These are phyloP conservation scores for Aaosphaeria arxii DNA, from an alignment of 2,329 filamentous ascomycete species.

Conservation along the genomic window DNA sequence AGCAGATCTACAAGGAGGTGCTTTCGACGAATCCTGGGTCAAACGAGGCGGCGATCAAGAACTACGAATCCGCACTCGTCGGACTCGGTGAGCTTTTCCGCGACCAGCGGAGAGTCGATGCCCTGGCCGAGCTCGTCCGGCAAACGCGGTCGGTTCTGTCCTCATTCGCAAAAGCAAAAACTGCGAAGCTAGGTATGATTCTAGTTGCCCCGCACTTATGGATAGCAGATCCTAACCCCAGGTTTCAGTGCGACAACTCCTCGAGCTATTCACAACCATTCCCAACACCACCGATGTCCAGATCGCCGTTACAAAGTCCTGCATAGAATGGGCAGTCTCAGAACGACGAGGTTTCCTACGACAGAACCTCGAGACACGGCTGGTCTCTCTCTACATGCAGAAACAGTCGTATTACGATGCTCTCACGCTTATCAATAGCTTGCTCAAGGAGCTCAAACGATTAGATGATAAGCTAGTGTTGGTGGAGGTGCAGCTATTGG, in stretches of 20 bases:
- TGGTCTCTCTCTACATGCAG: slow-evolving; percentile 91
- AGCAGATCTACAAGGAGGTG: slow-evolving; percentile 85
- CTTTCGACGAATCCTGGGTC: slow-evolving; percentile 79
- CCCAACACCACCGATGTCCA: slow-evolving; percentile 94
- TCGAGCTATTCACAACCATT: slow-evolving; percentile 92
- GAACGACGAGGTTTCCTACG: slow-evolving; percentile 94
- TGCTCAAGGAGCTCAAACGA: slow-evolving; percentile 94
- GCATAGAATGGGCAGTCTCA: slow-evolving; percentile 97
- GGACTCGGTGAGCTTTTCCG: slow-evolving; percentile 89
- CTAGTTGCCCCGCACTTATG: too few relatives aligned
- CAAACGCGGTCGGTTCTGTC: slow-evolving; percentile 89
- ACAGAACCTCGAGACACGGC: slow-evolving; percentile 94
- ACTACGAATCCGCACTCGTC: slow-evolving; percentile 87
- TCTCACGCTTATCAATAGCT: slow-evolving; percentile 91
- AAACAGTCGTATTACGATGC: slow-evolving; percentile 98
- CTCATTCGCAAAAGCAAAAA: slow-evolving; percentile 98
- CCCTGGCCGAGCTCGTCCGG: slow-evolving; percentile 85
- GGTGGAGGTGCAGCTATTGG: slow-evolving; percentile 95
- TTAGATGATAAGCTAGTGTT: slow-evolving; percentile 97
- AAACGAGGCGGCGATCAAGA: slow-evolving; percentile 80
- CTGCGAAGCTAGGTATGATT: slow-evolving; percentile 84
- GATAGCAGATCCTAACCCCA: too few relatives aligned
- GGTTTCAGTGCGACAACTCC: slow-evolving; percentile 79
- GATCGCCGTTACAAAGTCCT: slow-evolving; percentile 94
- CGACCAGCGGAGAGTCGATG: slow-evolving; percentile 77